phyloP scores from a whole-genome alignment of 495 filamentous ascomycete genomes.

The Neurospora sp. region DNA sequence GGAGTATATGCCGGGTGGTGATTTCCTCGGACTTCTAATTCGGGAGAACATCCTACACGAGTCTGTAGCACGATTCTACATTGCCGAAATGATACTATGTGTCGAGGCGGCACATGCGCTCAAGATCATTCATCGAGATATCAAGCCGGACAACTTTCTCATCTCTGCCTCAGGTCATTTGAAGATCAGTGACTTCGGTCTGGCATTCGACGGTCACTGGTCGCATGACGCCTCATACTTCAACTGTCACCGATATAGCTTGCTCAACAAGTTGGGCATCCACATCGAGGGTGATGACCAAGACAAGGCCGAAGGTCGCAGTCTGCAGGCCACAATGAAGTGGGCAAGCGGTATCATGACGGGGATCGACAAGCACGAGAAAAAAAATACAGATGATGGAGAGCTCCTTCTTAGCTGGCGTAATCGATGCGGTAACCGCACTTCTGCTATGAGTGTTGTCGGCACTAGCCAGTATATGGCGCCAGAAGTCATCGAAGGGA shows the following conservation, averaged over 20 bases:
- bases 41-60: conserved; percentile 73
- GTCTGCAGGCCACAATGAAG: conserved; percentile 35
- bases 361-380: conserved; percentile 41
- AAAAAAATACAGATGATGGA: conserved; percentile 17
- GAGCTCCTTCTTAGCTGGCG: conserved; percentile 66
- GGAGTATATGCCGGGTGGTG: conserved; percentile 95
- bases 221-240: conserved; percentile 79
- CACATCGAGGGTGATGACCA: conserved; percentile 62
- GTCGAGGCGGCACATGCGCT: conserved; percentile 86
- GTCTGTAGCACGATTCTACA: conserved; percentile 67
- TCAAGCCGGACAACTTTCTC: conserved; percentile 95
- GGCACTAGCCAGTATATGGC: conserved; percentile 98
- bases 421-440: conserved; percentile 61
- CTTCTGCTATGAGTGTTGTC: conserved; percentile 74
- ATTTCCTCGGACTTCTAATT: conserved; percentile 79
- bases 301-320: conserved; percentile 50
- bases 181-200: conserved; percentile 90
- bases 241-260: conserved; percentile 64
- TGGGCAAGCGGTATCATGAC: conserved; percentile 36
- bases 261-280: conserved; percentile 68
- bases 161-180: conserved; percentile 80
- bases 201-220: conserved; percentile 94
- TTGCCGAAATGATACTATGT: conserved; percentile 91
- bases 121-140: conserved; percentile 83
- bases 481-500: conserved; percentile 77